Base-by-base conservation (phyloP, 495 filamentous ascomycete species). In the Annulohypoxylon bovei region DNA sequence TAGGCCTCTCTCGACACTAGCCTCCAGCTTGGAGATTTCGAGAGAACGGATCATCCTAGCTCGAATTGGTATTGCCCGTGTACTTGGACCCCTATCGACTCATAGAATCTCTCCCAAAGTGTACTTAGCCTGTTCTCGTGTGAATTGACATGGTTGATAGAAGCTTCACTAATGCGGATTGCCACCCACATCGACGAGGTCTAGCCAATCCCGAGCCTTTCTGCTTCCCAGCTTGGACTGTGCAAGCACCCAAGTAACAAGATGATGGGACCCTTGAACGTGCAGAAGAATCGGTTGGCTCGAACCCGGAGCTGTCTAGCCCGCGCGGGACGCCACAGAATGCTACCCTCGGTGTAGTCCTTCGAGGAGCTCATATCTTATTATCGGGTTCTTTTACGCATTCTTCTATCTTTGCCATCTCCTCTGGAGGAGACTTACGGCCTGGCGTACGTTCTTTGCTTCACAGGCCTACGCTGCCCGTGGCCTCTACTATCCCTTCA, bases 401-500 rank as follows among this genome's bases (percentile, higher is more conserved):
- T 62, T 61, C 72, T 71, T 62, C 53, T 66, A 39, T 47, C 57
- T 71, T 61, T 72, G 71, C 63, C 66, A 73, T 77, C 76, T 77
- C 75, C 65, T 75, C 72, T 62, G 57, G 67, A 74, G 66, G 54
- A 74, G 66, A 65, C 65, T 67, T 62, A 53, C 44, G 53, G 69
- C 61, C 54, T 59, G 59, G 74, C 64, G 66, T 67, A 73, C 70
- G 46, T 58, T 65, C 59, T 68, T 76, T 60, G 40, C 32, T 68
- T 70, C 67, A 65, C 54, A 64, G 74, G 72, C 62, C 56, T 62
- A 68, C 74, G 58, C 59, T 61, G 35, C 55, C 62, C 66, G 65
- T 71, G 68, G 74, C 75, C 75, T 49, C 55, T 37, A 68, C 28
- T 30, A 25, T 72, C 70, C 66, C 73, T 75, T 73, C 78, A 76